A percentile compares a stretch with the other conserved stretches of the same genome.
phyloP scores from a whole-genome alignment of 2,329 filamentous ascomycete genomes.

The Botrytis hyacinthi region DNA sequence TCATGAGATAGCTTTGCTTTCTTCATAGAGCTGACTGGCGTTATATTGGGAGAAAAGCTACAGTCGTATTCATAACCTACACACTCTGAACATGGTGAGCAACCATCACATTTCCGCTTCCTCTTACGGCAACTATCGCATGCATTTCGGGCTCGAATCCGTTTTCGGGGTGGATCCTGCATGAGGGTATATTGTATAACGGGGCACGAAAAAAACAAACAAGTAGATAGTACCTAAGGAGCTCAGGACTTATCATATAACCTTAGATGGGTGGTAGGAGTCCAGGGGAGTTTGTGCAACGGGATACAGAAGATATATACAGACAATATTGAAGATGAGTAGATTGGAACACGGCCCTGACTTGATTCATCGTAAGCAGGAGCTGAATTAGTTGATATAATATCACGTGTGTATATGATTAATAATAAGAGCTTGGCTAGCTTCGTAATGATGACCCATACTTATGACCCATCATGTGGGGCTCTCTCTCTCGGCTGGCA shows the following conservation, averaged over 20 bases:
- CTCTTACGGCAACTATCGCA: slow-evolving; percentile 32
- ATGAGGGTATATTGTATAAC: not conserved
- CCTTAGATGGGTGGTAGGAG: not conserved
- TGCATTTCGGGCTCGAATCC: slow-evolving; percentile 25
- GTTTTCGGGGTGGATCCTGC: slow-evolving; percentile 12
- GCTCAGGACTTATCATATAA: not conserved
- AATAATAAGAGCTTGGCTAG: not conserved
- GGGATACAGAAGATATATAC: not conserved
- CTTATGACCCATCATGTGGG: not conserved
- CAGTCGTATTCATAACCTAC: slow-evolving; percentile 30
- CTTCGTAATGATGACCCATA: not conserved
- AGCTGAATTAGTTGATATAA: not conserved
- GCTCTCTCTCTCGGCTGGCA: not conserved
- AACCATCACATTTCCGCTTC: slow-evolving; percentile 33
- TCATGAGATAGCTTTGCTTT: slow-evolving; percentile 4
- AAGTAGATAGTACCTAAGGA: not conserved
- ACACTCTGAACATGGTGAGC: slow-evolving; percentile 29
- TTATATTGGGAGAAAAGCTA: slow-evolving; percentile 18
- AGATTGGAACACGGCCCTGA: not conserved
- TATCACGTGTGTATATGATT: not conserved
- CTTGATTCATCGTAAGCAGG: not conserved
- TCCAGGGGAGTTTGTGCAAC: not conserved
- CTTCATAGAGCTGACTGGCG: not conserved
- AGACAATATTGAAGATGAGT: not conserved
- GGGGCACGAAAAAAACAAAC: not conserved